A percentile compares a stretch with the other conserved stretches of the same genome.
These are phyloP conservation scores for Suhomyces xylopsoci DNA, from an alignment of 805 yeast genomes.

Conservation along the genomic window DNA sequence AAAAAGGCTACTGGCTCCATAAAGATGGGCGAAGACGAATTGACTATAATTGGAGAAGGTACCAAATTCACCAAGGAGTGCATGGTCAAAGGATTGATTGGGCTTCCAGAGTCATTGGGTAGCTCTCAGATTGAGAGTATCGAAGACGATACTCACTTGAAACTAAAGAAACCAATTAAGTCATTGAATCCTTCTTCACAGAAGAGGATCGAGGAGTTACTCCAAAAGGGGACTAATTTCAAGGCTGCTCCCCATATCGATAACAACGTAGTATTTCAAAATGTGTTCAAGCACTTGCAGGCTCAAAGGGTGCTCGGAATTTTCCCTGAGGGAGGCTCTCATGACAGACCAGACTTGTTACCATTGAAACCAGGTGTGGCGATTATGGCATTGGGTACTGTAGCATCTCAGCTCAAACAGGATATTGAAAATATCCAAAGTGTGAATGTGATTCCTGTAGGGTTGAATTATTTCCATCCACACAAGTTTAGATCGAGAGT, in stretches of 20 bases:
- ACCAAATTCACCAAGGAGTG: conserved; percentile 35
- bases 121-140: conserved; percentile 29
- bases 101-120: conserved; percentile 35
- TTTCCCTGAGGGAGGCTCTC: conserved; percentile 46
- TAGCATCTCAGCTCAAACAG: conserved; percentile 21
- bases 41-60: conserved; percentile 28
- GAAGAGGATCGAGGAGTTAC: conserved; percentile 11
- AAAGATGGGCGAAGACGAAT: conserved; percentile 14
- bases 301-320: conserved; percentile 35
- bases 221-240: conserved; percentile 27
- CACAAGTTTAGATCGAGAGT: conserved; percentile 40
- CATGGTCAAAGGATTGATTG: conserved; percentile 34
- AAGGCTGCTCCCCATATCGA: conserved; percentile 41
- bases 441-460: conserved; percentile 38
- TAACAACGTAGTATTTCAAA: conserved; percentile 32
- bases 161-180: conserved; percentile 24
- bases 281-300: conserved; percentile 37
- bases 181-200: conserved; percentile 13
- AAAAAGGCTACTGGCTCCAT: conserved; percentile 30
- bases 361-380: conserved; percentile 47
- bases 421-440: conserved; percentile 14
- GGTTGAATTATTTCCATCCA: conserved; percentile 43
- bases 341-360: conserved; percentile 39
- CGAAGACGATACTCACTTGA: conserved; percentile 29
- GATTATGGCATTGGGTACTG: conserved; percentile 43